Base-by-base conservation (phyloP, 208 protist genomes). In the Acanthamoeba triangularis region DNA sequence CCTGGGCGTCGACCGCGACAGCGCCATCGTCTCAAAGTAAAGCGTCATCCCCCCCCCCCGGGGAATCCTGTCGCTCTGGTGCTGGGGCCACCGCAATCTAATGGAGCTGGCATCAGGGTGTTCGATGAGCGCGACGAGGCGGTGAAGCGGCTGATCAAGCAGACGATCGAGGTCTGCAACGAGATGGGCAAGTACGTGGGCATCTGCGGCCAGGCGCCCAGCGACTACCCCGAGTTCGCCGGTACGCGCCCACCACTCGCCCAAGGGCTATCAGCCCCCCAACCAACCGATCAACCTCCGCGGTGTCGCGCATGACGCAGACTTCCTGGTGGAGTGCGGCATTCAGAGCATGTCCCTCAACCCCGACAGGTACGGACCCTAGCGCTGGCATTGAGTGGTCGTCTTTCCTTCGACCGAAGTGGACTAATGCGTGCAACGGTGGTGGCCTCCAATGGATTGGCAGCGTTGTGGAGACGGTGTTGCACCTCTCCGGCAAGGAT, bases 181-280 rank as follows among this genome's bases (percentile, higher is more conserved):
- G 59, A 82, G 16, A 72, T 56, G 47, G 82, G 94, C 41, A 96
- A 96, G 84, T 94, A 97, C 37, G 90, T 96, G 91, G 96, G 96
- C n/a, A 97, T 97, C 59, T 97, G 96, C 56, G 96, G 96, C 14
- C 95, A 97, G 28, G 96, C 92, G 44, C 96, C 96, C 23, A 91
- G 61, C 54, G 95, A 97, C 88, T 97, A 95, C 63, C 96, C 96
- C 30, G 96, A 97, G 37, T 94, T 97, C 94, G 95, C 96, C 11
- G 76, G 76, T 85, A 30, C 14, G 18, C 35, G 37, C n/a, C n/a
- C n/a, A n/a, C n/a, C n/a, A n/a, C n/a, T n/a, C n/a, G n/a, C n/a
- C n/a, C n/a, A n/a, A n/a, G n/a, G n/a, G n/a, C n/a, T n/a, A n/a
- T n/a, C n/a, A n/a, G n/a, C n/a, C n/a, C n/a, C n/a, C n/a, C n/a